Base-by-base conservation (phyloP, 257 asterid species). In the Gentiana straminea region DNA sequence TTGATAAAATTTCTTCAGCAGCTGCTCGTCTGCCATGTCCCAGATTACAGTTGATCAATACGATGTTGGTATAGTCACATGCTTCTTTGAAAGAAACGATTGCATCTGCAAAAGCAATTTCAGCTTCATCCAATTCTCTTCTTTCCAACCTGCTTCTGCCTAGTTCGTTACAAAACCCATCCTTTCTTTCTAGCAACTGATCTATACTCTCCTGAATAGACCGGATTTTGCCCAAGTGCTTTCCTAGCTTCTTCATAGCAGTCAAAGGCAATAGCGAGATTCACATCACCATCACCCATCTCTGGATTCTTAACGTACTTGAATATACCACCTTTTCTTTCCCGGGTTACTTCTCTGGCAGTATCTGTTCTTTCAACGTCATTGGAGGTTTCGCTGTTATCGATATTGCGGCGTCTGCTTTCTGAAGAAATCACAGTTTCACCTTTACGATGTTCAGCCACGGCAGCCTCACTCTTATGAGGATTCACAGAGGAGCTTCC, bases 131-230 rank as follows among this genome's bases (percentile, higher is more conserved):
- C 74, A 81, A 58, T 60, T 86, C 95, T 64, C 75, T 79, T 68
- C 67, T 77, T 59, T 84, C 91, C 58, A 90, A 69, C 75, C 82
- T 73, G 58, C 66, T 69, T 57, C 98, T 76, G 62, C 98, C 98
- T 34, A 90, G 70, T 75, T 86, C 96, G 63, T 90, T 90, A 72
- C 94, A 84, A 59, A n/a, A 74, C 95, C 98, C 98, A 90, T 60
- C 98, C 98, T 77, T 82, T 79, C 88, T 90, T 90, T 74, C 78
- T 84, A 2, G 74, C 66, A 43, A 84, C 57, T 54, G 91, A 82
- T 65, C 80, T 81, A 45, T 77, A 51, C 73, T 90, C 96, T 53
- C 62, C 73, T 52, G 91, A 72, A 64, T 68, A 65, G 52, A 83
- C 52, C 55, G 79, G 72, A 71, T 75, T 75, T 59, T 60, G 80